Percentiles rank a stretch among this genome's conserved stretches.
Evolutionary conservation across 345 rosid species (phyloP).

Genomic region (Eucalyptus guilfoylei): DNA sequence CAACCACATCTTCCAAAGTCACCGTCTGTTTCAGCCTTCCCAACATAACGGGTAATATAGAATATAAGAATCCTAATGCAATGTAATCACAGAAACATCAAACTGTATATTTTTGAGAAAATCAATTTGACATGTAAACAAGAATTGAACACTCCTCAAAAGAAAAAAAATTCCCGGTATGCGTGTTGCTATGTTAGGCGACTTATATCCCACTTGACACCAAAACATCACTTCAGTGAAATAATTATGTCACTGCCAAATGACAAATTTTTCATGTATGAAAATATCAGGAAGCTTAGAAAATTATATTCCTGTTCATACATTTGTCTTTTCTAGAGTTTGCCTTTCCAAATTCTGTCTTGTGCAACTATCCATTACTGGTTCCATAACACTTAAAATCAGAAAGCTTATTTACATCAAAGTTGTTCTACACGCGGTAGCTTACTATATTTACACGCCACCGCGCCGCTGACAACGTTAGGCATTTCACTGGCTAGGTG

Average conservation of each 20-base stretch:
- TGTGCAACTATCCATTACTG: not conserved
- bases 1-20: constrained; percentile 85
- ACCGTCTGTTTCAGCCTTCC: constrained; percentile 27
- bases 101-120: not conserved
- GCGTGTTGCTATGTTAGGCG: not conserved
- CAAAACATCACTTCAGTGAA: not conserved
- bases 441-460: not conserved
- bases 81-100: not conserved
- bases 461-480: not conserved
- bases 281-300: not conserved
- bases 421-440: not conserved
- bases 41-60: not conserved
- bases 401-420: not conserved
- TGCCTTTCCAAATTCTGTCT: not conserved
- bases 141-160: not conserved
- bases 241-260: not conserved
- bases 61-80: not conserved
- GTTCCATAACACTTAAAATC: not conserved
- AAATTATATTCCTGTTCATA: not conserved
- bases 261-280: not conserved
- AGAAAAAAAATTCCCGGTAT: not conserved
- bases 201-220: not conserved
- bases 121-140: not conserved
- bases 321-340: not conserved
- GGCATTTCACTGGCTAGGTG: not conserved